A percentile compares a stretch with the other conserved stretches of the same genome.
These are phyloP conservation scores for Zoysia japonica DNA, from an alignment of 176 grass and related monocot genomes.

Conservation along the genomic window DNA sequence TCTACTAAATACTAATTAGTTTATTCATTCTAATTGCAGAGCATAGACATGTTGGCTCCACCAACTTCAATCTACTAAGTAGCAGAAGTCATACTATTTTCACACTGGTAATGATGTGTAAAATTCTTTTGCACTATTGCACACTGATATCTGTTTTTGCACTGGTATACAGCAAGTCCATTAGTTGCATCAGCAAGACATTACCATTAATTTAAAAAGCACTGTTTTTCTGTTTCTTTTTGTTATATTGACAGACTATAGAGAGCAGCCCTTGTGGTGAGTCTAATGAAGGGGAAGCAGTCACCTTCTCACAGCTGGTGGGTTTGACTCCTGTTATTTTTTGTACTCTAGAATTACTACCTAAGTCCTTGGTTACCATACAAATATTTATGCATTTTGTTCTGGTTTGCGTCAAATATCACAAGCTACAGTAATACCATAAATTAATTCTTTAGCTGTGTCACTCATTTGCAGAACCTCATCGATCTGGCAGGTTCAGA, in stretches of 20 bases:
- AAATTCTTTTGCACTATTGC: slow-evolving; percentile 14
- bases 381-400: not conserved
- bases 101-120: slow-evolving; percentile 72
- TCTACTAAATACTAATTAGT: slow-evolving; percentile 28
- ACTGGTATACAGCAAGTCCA: not conserved
- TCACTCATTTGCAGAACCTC: slow-evolving; percentile 90
- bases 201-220: slow-evolving; percentile 23
- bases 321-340: slow-evolving; percentile 40
- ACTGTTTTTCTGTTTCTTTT: slow-evolving; percentile 29
- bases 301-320: slow-evolving; percentile 95
- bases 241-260: slow-evolving; percentile 69
- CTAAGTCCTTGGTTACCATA: slow-evolving; percentile 4
- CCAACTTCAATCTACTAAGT: slow-evolving; percentile 96
- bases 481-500: slow-evolving; percentile 99
- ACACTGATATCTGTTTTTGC: slow-evolving; percentile 13
- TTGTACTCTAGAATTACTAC: slow-evolving; percentile 16
- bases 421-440: slow-evolving; percentile 15
- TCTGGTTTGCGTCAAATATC: not conserved
- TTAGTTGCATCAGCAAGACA: not conserved
- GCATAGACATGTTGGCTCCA: slow-evolving; percentile 98
- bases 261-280: slow-evolving; percentile 89
- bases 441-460: slow-evolving; percentile 49
- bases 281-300: slow-evolving; percentile 77
- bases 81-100: slow-evolving; percentile 99
- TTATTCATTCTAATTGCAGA: slow-evolving; percentile 57